Evolutionary conservation across 148 eudicot species (phyloP), one percentile per base, ranked within the genome.

Genomic region (Fagopyrum tataricum): DNA sequence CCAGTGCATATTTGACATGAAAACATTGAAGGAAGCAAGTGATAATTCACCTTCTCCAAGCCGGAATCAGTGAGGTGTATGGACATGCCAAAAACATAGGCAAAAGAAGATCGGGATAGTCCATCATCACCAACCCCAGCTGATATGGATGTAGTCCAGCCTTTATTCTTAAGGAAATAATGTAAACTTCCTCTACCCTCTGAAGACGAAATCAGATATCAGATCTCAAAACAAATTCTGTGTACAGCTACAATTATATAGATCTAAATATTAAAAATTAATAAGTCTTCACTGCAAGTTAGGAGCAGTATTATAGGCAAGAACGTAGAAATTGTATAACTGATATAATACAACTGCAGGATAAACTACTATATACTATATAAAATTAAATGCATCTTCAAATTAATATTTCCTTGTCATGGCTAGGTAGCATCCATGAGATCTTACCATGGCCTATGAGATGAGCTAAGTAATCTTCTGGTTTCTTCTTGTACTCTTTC

Each of bases 51-150:
- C 91, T 89, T 91, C 78, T 87, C 93, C 83, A 91, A 76, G 76
- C 98, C 98, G 74, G 86, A 81, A 82, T 89, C 93, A 24, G 97
- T 95, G 80, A 95, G 97, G 85, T 82, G 81, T 79, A 95, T 91
- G 42, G 97, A 87, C 87, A 91, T 87, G 81, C 87, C 79, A 82
- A 95, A 95, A 26, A 95, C 76, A 83, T 89, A 95, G 49, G 89
- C 97, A 73, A 91, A 72, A 69, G 89, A 87, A 74, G 98, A 91
- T 70, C 96, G 89, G 41, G 77, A 79, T 89, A 91, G 77, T 68
- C 98, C 98, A 70, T 95, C 98, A 70, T 91, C 98, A 31, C 96
- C 90, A 74, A 95, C 93, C 73, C 98, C 98, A 85, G 98, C 98
- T 72, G 96, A 87, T 82, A 91, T 88, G 47, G 98, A 89, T 73